Evolutionary conservation across 306 rosid species (phyloP), one percentile per base, ranked within the genome.

Genomic region (Prunus kanzakura): DNA sequence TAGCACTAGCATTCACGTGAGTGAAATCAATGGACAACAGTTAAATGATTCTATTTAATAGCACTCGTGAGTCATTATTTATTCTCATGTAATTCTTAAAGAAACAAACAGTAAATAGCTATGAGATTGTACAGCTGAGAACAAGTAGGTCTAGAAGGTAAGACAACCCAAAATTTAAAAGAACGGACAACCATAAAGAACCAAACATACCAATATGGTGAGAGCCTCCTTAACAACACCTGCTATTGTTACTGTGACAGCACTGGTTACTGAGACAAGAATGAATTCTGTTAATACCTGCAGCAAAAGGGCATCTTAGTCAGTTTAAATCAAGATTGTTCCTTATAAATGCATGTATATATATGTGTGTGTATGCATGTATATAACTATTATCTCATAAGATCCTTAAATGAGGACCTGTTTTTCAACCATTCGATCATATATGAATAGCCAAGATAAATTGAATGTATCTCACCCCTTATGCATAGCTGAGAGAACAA

Each of bases 201-300:
- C 65, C 77, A 22, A 74, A 27, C 66, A 81, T 92, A 95, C 99
- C 97, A 92, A 82, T 85, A 92, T 95, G 73, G 99, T 95, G 86
- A 92, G 85, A 27, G 99, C 93, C 84, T 95, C 99, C 90, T 95
- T 95, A 54, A 95, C 97, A 84, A 95, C 97, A 77, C 99, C 97
- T 22, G 97, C 99, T 69, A 95, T 93, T 41, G 99, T 95, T 69
- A 95, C 91, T 11, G 99, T 92, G 78, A 95, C 97, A 11, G 99
- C 99, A 86, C 99, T 95, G 73, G 99, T 95, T 69, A 89, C 93
- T 0, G 99, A 95, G 87, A 95, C 87, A 82, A 92, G 90, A 87
- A 95, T 72, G 86, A 88, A 95, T 73, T 92, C 97, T 49, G 96
- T 92, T 69, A 95, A 82, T 73, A 95, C 99, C 97, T 95, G 80